Evolutionary conservation across 306 rosid species (phyloP), one percentile per base, ranked within the genome.

Genomic region (Cicer cuneatum): DNA sequence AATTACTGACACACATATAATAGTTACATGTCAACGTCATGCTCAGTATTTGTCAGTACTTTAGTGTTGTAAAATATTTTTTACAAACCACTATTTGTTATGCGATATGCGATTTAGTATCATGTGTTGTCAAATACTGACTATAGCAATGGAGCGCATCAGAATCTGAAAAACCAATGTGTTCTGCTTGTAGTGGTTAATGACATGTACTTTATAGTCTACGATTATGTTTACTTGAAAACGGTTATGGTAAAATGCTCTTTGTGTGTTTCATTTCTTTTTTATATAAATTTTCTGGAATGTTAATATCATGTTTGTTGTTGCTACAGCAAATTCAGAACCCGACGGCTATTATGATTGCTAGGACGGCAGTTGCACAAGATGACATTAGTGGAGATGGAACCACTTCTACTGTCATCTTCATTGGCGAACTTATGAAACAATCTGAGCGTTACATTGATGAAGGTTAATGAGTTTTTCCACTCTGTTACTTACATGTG

Each of bases 301-400:
- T 39, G 2, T 11, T 81, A 21, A 53, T 49, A 0, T 38, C 7
- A 39, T 43, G 5, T 42, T 46, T 74, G 53, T 62, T 66, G 51
- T 49, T 68, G 64, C 7, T 80, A 74, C 90, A 93, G 98, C 99
- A 94, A 92, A 94, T 94, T 74, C 99, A 94, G 78, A 94, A 88
- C 75, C 99, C 99, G 1, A 94, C 99, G 5, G 99, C 96, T n/a
- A 89, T 94, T 43, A 94, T 92, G 99, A 94, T 94, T 42, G 99
- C 99, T 5, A 85, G 97, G 82, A 92, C 97, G 0, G 99, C 99
- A 1, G 99, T 94, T 62, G 99, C 99, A 0, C 99, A 94, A 68
- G 99, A 94, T 80, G 99, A 94, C 67, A 87, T 85, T 8, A 94
- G 95, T 38, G 97, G 99, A 38, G 99, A 94, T 66, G 99, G 99